Evolutionary conservation across 768 basidiomycete genomes (phyloP).

Genomic region (Tulasnella sp.): DNA sequence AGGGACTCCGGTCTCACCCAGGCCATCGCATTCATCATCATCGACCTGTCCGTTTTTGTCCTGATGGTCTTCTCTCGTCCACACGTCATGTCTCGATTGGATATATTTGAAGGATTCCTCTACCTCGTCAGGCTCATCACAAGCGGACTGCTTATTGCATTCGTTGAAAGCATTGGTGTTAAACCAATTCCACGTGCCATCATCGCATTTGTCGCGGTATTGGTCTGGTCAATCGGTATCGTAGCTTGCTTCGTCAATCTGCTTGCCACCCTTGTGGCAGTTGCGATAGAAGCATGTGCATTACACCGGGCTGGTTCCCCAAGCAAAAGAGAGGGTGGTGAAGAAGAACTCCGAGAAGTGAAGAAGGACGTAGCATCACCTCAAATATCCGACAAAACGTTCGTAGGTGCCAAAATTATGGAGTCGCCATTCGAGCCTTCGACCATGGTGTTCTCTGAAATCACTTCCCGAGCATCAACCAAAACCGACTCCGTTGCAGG

Average conservation of each 20-base stretch:
- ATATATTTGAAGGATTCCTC: constrained; percentile 3
- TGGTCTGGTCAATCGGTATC: background rate
- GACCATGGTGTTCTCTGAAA: too few species aligned
- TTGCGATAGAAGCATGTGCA: too few species aligned
- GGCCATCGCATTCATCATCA: constrained; percentile 8
- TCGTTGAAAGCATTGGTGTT: constrained; percentile 1
- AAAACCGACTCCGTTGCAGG: too few species aligned
- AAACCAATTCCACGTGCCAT: constrained; percentile 2
- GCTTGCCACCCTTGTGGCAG: background rate
- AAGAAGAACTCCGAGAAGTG: too few species aligned
- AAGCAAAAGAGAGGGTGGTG: too few species aligned
- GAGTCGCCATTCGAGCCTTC: too few species aligned
- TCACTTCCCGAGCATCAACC: too few species aligned
- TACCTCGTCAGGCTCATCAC: background rate
- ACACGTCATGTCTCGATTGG: background rate
- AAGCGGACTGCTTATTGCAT: background rate
- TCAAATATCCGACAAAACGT: too few species aligned
- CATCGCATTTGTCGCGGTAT: background rate
- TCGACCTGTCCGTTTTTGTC: background rate
- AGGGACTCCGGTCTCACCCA: background rate
- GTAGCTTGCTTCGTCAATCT: background rate
- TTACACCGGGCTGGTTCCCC: too few species aligned
- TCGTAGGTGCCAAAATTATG: too few species aligned
- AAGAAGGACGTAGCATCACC: too few species aligned
- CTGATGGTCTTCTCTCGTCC: background rate